Base-by-base conservation (phyloP, 164 flowering plant species). In the Chloranthus sessilifolius region DNA sequence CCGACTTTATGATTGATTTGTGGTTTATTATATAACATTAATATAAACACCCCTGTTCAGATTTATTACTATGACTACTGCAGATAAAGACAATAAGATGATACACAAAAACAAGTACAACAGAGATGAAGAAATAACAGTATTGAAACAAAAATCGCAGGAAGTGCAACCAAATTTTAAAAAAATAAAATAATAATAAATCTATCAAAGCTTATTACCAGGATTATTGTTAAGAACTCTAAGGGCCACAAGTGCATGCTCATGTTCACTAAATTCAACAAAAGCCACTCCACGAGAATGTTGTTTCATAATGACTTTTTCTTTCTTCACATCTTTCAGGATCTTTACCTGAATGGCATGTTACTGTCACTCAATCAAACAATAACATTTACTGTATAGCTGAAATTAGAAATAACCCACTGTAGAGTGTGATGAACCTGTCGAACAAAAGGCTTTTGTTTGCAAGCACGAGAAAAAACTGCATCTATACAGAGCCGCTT, bases 171-270 rank as follows among this genome's bases (percentile, higher is more conserved):
- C n/a, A n/a, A n/a, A n/a, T n/a, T n/a, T n/a, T n/a, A n/a, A n/a
- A n/a, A n/a, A n/a, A n/a, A n/a, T n/a, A n/a, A n/a, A n/a, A n/a
- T n/a, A n/a, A n/a, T n/a, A n/a, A n/a, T n/a, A n/a, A n/a, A n/a
- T n/a, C n/a, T n/a, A n/a, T n/a, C 19, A 5, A 36, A 19, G 34
- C 29, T 57, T 20, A 47, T 55, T 81, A 85, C 99, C 95, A 41
- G 97, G 99, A 73, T 92, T 92, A 39, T 92, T 92, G 46, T 92
- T 92, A 44, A 92, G 88, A 59, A 87, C 95, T 72, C 99, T 73
- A 43, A 92, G 70, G 47, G 97, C 99, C 59, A 89, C 99, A 47
- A 92, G 82, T 8, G 99, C 95, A 69, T 92, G 99, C 55, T 92
- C 79, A 70, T 92, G 99, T 65, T 89, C 92, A 17, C 82, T 59